Base-by-base conservation (phyloP, 2,329 filamentous ascomycete species). In the Lomentospora prolificans region DNA sequence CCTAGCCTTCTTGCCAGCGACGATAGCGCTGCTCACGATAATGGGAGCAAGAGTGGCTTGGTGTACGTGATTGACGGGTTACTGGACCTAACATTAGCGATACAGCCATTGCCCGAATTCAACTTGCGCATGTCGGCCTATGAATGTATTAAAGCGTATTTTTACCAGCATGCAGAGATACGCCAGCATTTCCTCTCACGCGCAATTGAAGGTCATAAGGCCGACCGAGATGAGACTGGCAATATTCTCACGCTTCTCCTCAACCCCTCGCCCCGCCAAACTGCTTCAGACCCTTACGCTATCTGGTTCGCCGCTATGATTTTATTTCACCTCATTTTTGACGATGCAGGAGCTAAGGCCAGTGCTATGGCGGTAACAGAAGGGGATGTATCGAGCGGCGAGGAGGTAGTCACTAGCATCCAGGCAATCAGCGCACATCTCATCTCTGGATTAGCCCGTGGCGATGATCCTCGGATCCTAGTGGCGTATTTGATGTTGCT, bases 61-160 rank as follows among this genome's bases (percentile, higher is more conserved):
- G 83, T 92, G 31, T 96, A 95, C 69, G 90, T 99, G 28, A 96
- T 99, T 64, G 92, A 97, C 68, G 94, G 89, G 1, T 75, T 99
- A 17, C 76, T 99, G 51, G 90, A 96, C 62, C 74, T 96, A 46
- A 85, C 87, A 0, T 75, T 99, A 7, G 84, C 84, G 56, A 75
- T 86, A 22, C 78, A 85, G 28, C 74, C 84, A 0, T 71, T 81
- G 19, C 78, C 84, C 54, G 77, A 87, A 33, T 87, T 96, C 61
- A 86, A 95, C 68, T 76, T 92, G 36, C 85, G 94, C 24, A 81
- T 90, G 64, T 88, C 92, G 19, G 90, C 89, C 22, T 94, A 88
- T 66, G 86, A 92, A 63, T 95, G 92, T 64, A 82, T 99, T 59
- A 91, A 96, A 68, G 90, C 94, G 2, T 99, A 99, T 69, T 90